These are phyloP conservation scores for Botryotinia narcissicola DNA, from an alignment of 2,329 filamentous ascomycete species.

Conservation along the genomic window DNA sequence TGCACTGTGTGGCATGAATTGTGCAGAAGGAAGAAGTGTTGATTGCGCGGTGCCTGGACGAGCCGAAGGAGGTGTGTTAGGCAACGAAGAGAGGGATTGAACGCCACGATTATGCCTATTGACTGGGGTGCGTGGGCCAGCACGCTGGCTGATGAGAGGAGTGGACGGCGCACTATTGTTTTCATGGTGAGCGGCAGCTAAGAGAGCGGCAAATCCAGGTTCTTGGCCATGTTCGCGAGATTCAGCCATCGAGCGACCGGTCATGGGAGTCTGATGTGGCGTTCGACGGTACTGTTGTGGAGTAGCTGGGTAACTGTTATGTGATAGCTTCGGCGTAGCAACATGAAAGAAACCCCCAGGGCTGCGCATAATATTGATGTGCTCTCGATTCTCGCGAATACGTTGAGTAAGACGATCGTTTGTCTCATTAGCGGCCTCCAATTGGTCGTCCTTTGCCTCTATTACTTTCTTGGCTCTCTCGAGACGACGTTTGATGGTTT, in stretches of 20 bases:
- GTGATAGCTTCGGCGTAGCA: constrained; percentile 53
- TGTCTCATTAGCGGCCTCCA: constrained; percentile 68
- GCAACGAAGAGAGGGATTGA: constrained; percentile 82
- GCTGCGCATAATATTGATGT: constrained; percentile 75
- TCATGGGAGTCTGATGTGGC: constrained; percentile 51
- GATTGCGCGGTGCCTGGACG: constrained; percentile 46
- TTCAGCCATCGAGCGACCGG: constrained; percentile 37
- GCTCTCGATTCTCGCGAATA: constrained; percentile 85
- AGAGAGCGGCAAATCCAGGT: constrained; percentile 68
- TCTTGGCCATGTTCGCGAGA: constrained; percentile 54
- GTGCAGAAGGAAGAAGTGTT: constrained; percentile 59
- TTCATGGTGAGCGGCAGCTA: constrained; percentile 72
- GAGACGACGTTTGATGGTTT: constrained; percentile 61
- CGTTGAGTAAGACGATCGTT: constrained; percentile 75
- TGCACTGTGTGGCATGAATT: constrained; percentile 61
- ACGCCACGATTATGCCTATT: constrained; percentile 70
- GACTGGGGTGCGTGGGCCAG: constrained; percentile 44
- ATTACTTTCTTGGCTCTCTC: constrained; percentile 76
- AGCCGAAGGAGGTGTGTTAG: constrained; percentile 66
- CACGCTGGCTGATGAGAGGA: constrained; percentile 43
- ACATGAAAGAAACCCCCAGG: constrained; percentile 68
- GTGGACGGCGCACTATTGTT: constrained; percentile 73
- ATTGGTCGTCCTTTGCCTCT: constrained; percentile 72
- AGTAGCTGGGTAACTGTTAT: constrained; percentile 41
- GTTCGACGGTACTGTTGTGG: constrained; percentile 46